Evolutionary conservation across 441 rosid genomes (phyloP), one percentile per base, ranked within the genome.

Genomic region (Flueggea neowawraea): DNA sequence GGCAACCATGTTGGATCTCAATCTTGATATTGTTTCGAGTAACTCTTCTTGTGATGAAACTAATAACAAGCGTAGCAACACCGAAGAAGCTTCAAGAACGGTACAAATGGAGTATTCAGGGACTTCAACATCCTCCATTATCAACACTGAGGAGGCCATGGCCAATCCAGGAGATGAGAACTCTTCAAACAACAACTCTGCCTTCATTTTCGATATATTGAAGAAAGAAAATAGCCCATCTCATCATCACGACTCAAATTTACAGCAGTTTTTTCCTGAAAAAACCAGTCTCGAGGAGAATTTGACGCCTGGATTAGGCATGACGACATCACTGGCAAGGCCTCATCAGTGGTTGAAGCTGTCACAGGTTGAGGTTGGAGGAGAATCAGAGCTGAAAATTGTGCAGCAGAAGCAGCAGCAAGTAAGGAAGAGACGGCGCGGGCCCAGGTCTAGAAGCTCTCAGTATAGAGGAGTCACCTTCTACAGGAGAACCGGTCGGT

Each of bases 391-490:
- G 63, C 60, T 71, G 62, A 73, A 13, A 65, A 31, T 60, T 43
- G 63, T 70, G 66, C 84, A 66, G 72, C 84, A 76, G 52, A 82
- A 80, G 65, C 80, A 61, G 58, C 85, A 67, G 70, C 76, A 68
- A 66, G 80, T 80, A 69, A 81, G 78, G 73, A 92, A 84, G 77
- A 87, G 96, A 61, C 76, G 98, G 57, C 84, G 98, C 33, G 98
- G 98, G 32, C 98, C 98, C 43, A 80, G 92, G 70, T 84, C 98
- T 12, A 78, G 81, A 71, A 93, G 98, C 76, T 93, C 97, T 33
- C 92, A 93, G 77, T 93, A 87, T 53, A 84, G 97, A 55, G 98
- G 98, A 12, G 96, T 93, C 58, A 93, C 98, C 28, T 93, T 87
- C 73, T 93, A 93, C 64, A 80, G 98, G 53, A 76, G 97, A 74